Evolutionary conservation across 2,329 filamentous ascomycete species (phyloP).

Genomic region (Elsinoe fawcettii): DNA sequence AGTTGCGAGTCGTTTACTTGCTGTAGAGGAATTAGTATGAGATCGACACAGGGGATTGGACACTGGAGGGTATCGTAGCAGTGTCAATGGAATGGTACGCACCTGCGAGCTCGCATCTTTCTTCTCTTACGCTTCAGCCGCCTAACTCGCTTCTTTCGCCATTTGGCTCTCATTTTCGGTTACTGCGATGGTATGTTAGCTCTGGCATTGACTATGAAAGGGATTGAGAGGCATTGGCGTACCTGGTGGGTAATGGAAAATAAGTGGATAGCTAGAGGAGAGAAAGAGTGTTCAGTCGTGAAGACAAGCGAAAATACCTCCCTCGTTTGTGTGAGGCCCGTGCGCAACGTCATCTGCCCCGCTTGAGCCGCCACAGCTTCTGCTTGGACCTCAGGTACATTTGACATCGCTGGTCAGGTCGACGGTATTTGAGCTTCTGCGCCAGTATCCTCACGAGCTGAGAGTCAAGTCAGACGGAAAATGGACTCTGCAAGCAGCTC

Average conservation of each 20-base stretch:
- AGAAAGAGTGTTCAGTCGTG: conserved; percentile 10
- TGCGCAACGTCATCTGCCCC: no score
- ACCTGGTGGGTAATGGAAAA: conserved; percentile 37
- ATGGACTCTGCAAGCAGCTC: not conserved
- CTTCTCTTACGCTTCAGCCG: conserved; percentile 99
- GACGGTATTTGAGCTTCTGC: no score
- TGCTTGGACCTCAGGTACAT: no score
- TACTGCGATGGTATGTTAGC: conserved; percentile 22
- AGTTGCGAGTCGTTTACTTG: conserved; percentile 42
- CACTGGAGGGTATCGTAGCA: not conserved
- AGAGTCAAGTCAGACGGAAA: no score
- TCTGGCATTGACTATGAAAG: not conserved
- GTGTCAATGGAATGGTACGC: conserved; percentile 39
- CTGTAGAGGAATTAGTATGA: conserved; percentile 24
- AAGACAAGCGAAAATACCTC: not conserved
- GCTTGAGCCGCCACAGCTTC: no score
- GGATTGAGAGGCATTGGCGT: conserved; percentile 13
- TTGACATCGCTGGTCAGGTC: no score
- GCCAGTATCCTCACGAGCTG: no score
- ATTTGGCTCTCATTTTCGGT: conserved; percentile 83
- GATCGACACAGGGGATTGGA: not conserved
- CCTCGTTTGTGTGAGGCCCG: no score
- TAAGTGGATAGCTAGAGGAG: conserved; percentile 35
- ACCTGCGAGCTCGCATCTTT: conserved; percentile 99
- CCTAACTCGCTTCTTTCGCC: conserved; percentile 99